Conservation (phyloP, 495 filamentous ascomycete species). For the Aeminium ludgeri region DNA sequence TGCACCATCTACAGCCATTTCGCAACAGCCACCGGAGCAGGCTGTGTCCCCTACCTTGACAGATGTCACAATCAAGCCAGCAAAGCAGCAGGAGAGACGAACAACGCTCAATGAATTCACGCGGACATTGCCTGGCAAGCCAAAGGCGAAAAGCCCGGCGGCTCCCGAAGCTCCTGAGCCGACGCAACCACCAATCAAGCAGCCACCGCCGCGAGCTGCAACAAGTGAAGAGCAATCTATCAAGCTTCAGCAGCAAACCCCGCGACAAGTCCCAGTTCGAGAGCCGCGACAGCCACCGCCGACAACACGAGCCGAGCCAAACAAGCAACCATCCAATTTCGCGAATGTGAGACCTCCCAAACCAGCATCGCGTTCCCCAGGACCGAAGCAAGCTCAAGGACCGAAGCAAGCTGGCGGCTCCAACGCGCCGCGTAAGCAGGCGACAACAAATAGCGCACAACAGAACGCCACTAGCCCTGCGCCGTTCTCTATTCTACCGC, state of each 20-base stretch:
- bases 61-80: not conserved
- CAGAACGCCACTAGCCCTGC: slow-evolving; percentile 10
- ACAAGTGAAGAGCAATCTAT: too few relatives aligned
- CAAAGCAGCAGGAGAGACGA: not conserved
- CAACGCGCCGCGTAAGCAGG: not conserved
- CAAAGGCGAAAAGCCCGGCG: slow-evolving; percentile 13
- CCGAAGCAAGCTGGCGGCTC: too few relatives aligned
- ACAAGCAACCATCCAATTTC: not conserved
- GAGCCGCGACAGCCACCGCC: not conserved
- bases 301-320: not conserved
- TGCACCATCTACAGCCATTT: slow-evolving; percentile 8
- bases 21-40: not conserved
- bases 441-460: not conserved
- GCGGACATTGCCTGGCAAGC: slow-evolving; percentile 7
- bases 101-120: slow-evolving; percentile 14
- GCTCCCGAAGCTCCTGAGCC: not conserved
- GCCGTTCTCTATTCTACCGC: slow-evolving; percentile 30
- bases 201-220: too few relatives aligned
- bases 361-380: slow-evolving; percentile 1
- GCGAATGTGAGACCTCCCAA: not conserved
- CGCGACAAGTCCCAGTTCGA: too few relatives aligned
- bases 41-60: slow-evolving; percentile 1
- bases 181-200: too few relatives aligned
- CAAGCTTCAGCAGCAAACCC: too few relatives aligned
- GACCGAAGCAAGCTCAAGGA: not conserved